These are phyloP conservation scores for Coniochaeta sp. DNA, from an alignment of 2,329 filamentous ascomycete genomes.

Conservation along the genomic window DNA sequence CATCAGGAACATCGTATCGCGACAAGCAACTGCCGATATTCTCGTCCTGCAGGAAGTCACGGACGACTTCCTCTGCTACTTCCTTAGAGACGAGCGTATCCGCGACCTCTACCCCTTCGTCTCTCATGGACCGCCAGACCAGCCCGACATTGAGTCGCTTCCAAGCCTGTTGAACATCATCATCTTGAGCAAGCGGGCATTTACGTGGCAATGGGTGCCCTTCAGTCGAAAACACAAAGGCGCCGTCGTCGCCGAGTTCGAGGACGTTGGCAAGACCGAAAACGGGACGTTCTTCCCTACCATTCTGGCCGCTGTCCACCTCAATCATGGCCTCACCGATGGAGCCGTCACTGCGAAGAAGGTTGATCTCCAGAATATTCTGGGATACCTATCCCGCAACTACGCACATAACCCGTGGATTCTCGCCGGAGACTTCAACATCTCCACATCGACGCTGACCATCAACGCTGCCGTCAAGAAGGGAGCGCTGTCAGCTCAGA, in stretches of 20 bases:
- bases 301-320: conserved; percentile 51
- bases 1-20: conserved; percentile 34
- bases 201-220: conserved; percentile 48
- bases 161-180: conserved; percentile 55
- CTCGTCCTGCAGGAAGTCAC: conserved; percentile 57
- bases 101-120: conserved; percentile 43
- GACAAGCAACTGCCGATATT: conserved; percentile 35
- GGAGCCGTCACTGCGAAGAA: conserved; percentile 50
- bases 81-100: conserved; percentile 41
- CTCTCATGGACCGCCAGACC: conserved; percentile 49
- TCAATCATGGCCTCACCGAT: conserved; percentile 55
- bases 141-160: conserved; percentile 45
- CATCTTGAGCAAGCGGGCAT: conserved; percentile 47
- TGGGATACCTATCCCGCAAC: conserved; percentile 33
- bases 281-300: conserved; percentile 27
- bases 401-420: conserved; percentile 43
- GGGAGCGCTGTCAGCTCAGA: conserved; percentile 45
- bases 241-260: conserved; percentile 40
- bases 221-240: conserved; percentile 52
- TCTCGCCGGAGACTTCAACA: conserved; percentile 58
- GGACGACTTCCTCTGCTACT: conserved; percentile 51
- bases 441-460: conserved; percentile 51
- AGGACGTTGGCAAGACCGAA: conserved; percentile 19
- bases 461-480: conserved; percentile 44
- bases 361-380: conserved; percentile 44